Percentiles rank a stretch among this genome's conserved stretches.
phyloP scores from a whole-genome alignment of 1,284 basidiomycete genomes.

The Paramarasmius palmivorus region DNA sequence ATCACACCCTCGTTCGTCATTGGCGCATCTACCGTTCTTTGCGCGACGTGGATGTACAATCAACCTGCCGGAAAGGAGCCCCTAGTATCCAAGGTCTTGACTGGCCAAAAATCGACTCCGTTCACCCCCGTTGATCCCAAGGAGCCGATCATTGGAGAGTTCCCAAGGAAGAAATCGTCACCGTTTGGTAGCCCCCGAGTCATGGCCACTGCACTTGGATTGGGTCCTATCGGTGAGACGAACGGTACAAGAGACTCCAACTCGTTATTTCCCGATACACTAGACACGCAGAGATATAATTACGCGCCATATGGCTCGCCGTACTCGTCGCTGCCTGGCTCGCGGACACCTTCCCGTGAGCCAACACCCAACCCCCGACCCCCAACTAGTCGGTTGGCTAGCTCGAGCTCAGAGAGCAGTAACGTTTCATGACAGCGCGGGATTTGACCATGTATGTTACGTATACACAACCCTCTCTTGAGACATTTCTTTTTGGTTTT shows the following conservation, averaged over 20 bases:
- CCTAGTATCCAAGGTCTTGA: constrained; percentile 37
- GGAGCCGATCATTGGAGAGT: constrained; percentile 61
- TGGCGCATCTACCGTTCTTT: constrained; percentile 83
- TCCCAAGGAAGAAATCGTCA: constrained; percentile 47
- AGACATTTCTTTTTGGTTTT: too few relatives aligned
- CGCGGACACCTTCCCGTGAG: constrained; percentile 42
- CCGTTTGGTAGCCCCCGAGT: constrained; percentile 52
- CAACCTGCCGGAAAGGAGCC: constrained; percentile 57
- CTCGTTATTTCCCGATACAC: constrained; percentile 46
- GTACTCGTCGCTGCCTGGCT: constrained; percentile 59
- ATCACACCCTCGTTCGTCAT: constrained; percentile 87
- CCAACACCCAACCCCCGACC: constrained; percentile 9
- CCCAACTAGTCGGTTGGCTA: constrained; percentile 3
- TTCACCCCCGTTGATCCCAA: constrained; percentile 53
- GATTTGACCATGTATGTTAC: too few relatives aligned
- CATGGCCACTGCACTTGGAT: constrained; percentile 46
- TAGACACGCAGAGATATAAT: constrained; percentile 57
- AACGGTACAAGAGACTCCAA: constrained; percentile 14
- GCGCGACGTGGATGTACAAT: constrained; percentile 88
- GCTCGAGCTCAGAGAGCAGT: constrained; percentile 8
- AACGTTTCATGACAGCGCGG: constrained; percentile 7
- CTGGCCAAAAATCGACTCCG: constrained; percentile 32
- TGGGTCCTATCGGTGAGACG: constrained; percentile 11
- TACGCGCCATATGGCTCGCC: constrained; percentile 69
- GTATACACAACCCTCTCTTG: too few relatives aligned